These are phyloP conservation scores for Suillus spraguei DNA, from an alignment of 768 basidiomycete genomes.

Conservation along the genomic window DNA sequence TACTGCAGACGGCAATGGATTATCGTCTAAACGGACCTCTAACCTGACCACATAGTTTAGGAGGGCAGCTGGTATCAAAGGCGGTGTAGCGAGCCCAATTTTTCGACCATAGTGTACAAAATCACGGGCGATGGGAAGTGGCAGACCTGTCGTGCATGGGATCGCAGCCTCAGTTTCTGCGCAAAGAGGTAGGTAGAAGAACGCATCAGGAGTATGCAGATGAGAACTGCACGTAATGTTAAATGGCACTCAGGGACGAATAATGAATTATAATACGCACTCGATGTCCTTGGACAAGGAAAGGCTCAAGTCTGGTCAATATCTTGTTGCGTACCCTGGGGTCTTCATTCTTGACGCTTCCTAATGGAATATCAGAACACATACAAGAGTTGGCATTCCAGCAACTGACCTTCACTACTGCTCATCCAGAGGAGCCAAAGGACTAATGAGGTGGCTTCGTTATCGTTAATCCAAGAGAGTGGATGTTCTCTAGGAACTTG, in stretches of 20 bases:
- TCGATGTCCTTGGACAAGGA: constrained; percentile 44
- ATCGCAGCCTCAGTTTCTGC: constrained; percentile 25
- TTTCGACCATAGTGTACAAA: constrained; percentile 44
- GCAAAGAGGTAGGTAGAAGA: constrained; percentile 44
- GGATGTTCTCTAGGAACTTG: constrained; percentile 24
- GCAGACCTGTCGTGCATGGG: constrained; percentile 22
- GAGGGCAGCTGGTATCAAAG: constrained; percentile 42
- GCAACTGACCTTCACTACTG: constrained; percentile 37
- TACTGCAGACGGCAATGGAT: constrained; percentile 25
- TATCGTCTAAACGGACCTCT: constrained; percentile 38
- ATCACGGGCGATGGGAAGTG: constrained; percentile 33
- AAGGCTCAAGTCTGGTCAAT: constrained; percentile 37
- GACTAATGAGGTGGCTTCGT: constrained; percentile 40
- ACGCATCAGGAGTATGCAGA: constrained; percentile 45
- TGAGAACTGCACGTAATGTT: constrained; percentile 38
- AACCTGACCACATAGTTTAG: constrained; percentile 38
- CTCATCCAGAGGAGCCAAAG: constrained; percentile 54
- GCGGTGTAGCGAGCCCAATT: constrained; percentile 44
- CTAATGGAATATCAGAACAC: constrained; percentile 29
- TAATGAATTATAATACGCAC: constrained; percentile 27
- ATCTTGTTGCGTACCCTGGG: constrained; percentile 27
- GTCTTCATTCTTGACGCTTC: constrained; percentile 34
- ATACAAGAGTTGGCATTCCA: constrained; percentile 6
- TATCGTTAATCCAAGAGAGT: constrained; percentile 26
- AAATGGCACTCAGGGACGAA: constrained; percentile 5